Evolutionary conservation across 331 rosid species (phyloP).

Genomic region (Pyracantha coccinea): DNA sequence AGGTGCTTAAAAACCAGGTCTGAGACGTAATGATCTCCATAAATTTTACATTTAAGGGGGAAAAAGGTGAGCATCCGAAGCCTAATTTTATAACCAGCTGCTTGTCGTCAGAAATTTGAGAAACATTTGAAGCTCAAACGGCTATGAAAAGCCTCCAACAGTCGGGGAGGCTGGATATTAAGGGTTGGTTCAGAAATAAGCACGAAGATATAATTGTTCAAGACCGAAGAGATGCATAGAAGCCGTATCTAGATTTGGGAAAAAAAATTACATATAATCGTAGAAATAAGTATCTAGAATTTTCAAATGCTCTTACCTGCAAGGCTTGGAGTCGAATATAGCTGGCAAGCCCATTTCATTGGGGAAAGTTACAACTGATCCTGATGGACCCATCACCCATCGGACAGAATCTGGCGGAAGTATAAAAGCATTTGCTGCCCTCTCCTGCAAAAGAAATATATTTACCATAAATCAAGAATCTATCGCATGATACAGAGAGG

Average conservation of each 20-base stretch:
- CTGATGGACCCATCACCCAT: constrained; percentile 49
- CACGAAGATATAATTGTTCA: background rate
- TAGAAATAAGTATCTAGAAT: background rate
- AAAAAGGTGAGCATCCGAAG: too few relatives aligned
- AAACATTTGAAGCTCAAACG: background rate
- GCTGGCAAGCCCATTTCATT: constrained; percentile 51
- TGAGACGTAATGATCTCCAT: background rate
- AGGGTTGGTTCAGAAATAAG: background rate
- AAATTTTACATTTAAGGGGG: too few relatives aligned
- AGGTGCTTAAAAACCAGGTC: background rate
- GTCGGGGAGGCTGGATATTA: background rate
- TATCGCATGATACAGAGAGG: background rate
- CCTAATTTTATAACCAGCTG: too few relatives aligned
- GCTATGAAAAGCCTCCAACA: background rate
- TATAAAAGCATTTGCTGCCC: constrained; percentile 30
- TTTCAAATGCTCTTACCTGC: constrained; percentile 27
- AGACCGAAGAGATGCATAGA: background rate
- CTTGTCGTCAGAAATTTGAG: background rate
- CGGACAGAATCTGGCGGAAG: constrained; percentile 42
- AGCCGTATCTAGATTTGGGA: background rate
- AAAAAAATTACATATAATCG: background rate
- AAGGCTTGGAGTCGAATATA: constrained; percentile 36
- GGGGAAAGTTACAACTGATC: constrained; percentile 53
- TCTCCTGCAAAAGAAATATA: constrained; percentile 36
- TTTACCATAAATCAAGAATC: background rate